These are phyloP conservation scores for Rosellinia necatrix DNA, from an alignment of 2,329 filamentous ascomycete species.

Conservation along the genomic window DNA sequence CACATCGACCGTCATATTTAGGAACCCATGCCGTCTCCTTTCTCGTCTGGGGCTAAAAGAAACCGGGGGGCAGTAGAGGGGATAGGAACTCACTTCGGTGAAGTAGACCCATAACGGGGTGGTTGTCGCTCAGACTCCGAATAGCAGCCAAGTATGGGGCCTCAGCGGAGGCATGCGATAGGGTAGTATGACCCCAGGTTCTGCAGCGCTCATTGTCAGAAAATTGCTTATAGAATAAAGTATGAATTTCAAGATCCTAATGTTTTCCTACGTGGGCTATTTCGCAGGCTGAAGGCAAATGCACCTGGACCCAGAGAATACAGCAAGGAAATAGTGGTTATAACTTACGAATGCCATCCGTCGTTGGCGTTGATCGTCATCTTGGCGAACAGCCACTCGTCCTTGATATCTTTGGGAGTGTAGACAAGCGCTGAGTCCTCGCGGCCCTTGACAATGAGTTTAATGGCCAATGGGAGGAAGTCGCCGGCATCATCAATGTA, in stretches of 20 bases:
- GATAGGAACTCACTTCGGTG: conserved; percentile 40
- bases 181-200: conserved; percentile 50
- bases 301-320: no score
- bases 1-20: not conserved
- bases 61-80: not conserved
- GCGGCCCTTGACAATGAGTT: conserved; percentile 44
- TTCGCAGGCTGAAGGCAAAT: no score
- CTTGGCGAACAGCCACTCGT: conserved; percentile 57
- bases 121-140: conserved; percentile 48
- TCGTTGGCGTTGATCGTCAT: conserved; percentile 56
- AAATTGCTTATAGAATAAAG: no score
- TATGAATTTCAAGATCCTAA: no score
- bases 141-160: conserved; percentile 51
- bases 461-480: conserved; percentile 54
- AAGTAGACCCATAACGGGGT: conserved; percentile 49
- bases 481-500: conserved; percentile 37
- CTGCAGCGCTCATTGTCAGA: conserved; percentile 4
- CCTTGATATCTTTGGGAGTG: conserved; percentile 48
- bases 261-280: not conserved
- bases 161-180: conserved; percentile 50
- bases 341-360: conserved; percentile 45
- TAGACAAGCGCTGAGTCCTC: conserved; percentile 46
- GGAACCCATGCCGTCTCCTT: not conserved
- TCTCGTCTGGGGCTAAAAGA: not conserved
- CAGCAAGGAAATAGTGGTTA: not conserved